Evolutionary conservation across 2,329 filamentous ascomycete species (phyloP).

Genomic region (Xylaria sp.): DNA sequence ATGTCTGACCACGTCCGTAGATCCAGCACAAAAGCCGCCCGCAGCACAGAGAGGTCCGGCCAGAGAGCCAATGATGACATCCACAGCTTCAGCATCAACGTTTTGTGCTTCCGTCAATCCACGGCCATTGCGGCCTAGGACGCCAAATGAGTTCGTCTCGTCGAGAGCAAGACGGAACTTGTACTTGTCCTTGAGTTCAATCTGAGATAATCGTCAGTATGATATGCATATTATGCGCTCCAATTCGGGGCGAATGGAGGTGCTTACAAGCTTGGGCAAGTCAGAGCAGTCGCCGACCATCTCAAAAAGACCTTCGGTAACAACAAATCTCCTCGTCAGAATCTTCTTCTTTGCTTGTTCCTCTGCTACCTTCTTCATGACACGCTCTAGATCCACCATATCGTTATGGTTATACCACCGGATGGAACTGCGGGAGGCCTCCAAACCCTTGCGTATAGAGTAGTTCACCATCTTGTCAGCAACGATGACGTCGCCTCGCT

Average conservation of each 20-base stretch:
- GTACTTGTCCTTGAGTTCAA: conserved; percentile 94
- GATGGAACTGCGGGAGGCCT: conserved; percentile 91
- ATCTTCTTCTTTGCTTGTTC: conserved; percentile 88
- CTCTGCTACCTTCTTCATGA: conserved; percentile 85
- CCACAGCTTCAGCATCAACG: conserved; percentile 90
- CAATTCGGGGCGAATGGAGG: conserved; percentile 44
- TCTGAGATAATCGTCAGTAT: conserved; percentile 56
- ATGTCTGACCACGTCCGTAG: conserved; percentile 91
- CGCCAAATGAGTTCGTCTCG: conserved; percentile 97
- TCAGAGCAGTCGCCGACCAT: conserved; percentile 86
- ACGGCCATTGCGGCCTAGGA: conserved; percentile 89
- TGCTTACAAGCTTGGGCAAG: conserved; percentile 80
- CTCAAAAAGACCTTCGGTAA: conserved; percentile 95
- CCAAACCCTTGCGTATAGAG: conserved; percentile 91
- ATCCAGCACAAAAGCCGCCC: conserved; percentile 94
- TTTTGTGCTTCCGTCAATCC: conserved; percentile 97
- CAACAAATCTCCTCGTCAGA: conserved; percentile 91
- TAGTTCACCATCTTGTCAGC: conserved; percentile 95
- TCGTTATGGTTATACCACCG: conserved; percentile 97
- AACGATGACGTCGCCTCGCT: conserved; percentile 96
- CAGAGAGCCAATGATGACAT: conserved; percentile 97
- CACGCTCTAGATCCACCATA: conserved; percentile 89
- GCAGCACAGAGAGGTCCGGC: conserved; percentile 90
- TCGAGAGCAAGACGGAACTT: conserved; percentile 98
- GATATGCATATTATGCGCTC: neutral